Percentiles rank a stretch among this genome's conserved stretches.
phyloP scores from a whole-genome alignment of 2,329 filamentous ascomycete genomes.

The Trichophyton mentagrophytes region DNA sequence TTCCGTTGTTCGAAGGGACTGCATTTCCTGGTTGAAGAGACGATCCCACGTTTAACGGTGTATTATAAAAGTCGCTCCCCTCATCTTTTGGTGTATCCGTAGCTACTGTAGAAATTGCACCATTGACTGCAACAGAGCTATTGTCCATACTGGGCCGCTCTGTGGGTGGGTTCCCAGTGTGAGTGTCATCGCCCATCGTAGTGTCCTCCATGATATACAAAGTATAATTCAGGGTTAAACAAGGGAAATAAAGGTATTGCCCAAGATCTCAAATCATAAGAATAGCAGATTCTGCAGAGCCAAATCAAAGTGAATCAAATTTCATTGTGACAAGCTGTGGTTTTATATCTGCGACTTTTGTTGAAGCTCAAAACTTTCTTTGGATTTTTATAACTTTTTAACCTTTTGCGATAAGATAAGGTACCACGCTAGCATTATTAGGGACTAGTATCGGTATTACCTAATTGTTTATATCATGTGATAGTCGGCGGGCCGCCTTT shows the following conservation, averaged over 20 bases:
- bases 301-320: not conserved
- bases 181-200: slow-evolving; percentile 14
- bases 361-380: too few species aligned
- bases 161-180: slow-evolving; percentile 10
- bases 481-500: too few species aligned
- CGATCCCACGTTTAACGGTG: slow-evolving; percentile 22
- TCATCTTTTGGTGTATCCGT: slow-evolving; percentile 22
- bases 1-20: not conserved
- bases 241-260: not conserved
- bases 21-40: slow-evolving; percentile 13
- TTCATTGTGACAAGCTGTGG: not conserved
- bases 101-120: slow-evolving; percentile 17
- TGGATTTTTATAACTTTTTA: too few species aligned
- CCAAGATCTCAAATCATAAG: too few species aligned
- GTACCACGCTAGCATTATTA: too few species aligned
- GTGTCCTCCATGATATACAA: slow-evolving; percentile 7
- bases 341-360: too few species aligned
- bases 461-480: too few species aligned
- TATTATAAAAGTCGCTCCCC: slow-evolving; percentile 33
- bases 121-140: slow-evolving; percentile 17
- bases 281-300: too few species aligned
- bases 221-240: not conserved
- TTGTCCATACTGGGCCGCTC: slow-evolving; percentile 21
- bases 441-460: too few species aligned
- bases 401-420: too few species aligned